These are phyloP conservation scores for Acacia melanoxylon DNA, from an alignment of 306 rosid species.

Conservation along the genomic window DNA sequence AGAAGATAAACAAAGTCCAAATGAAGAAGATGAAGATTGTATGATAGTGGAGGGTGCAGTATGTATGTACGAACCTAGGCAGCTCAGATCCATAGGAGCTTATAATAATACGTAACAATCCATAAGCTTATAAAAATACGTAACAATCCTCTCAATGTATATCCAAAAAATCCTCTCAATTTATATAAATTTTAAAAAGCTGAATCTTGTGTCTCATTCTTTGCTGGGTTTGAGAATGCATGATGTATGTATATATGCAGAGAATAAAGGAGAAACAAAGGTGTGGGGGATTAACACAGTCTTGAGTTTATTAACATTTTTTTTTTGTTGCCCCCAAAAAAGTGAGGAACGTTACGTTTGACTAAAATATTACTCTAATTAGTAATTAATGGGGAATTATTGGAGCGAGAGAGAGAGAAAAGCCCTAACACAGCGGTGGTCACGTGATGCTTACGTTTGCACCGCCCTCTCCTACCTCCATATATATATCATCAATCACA, in stretches of 20 bases:
- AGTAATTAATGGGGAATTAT: constrained; percentile 14
- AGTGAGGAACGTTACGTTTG: background rate
- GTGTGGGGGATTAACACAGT: background rate
- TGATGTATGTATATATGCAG: constrained; percentile 12
- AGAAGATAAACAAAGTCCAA: background rate
- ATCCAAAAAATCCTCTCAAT: constrained; percentile 21
- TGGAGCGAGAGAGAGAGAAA: constrained; percentile 40
- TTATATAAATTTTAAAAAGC: background rate
- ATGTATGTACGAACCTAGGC: constrained; percentile 48
- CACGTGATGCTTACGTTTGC: constrained; percentile 49
- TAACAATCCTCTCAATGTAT: constrained; percentile 21
- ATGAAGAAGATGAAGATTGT: background rate
- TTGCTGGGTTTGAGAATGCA: constrained; percentile 21
- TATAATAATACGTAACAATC: constrained; percentile 25
- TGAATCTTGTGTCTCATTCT: constrained; percentile 27
- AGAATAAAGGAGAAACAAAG: constrained; percentile 19
- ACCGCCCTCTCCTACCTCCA: constrained; percentile 14
- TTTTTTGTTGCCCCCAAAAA: background rate
- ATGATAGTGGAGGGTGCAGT: background rate
- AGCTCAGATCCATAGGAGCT: constrained; percentile 59
- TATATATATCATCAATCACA: too few relatives aligned
- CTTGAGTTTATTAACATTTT: background rate
- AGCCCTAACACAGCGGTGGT: constrained; percentile 58
- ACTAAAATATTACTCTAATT: too few relatives aligned
- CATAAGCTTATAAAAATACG: constrained; percentile 33